phyloP scores from a whole-genome alignment of 2,329 filamentous ascomycete species.

The Alternaria atra region DNA sequence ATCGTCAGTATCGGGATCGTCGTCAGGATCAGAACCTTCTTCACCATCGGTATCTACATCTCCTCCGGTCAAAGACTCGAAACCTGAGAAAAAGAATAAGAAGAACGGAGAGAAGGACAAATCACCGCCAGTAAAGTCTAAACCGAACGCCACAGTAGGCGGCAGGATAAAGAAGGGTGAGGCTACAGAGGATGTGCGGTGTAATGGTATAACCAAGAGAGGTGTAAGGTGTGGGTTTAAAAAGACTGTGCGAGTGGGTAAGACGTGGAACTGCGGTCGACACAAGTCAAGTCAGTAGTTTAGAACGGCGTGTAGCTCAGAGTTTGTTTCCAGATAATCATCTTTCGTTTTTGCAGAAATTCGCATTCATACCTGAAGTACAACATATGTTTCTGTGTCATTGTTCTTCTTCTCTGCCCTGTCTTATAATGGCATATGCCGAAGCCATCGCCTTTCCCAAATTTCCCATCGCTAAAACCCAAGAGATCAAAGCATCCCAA shows the following conservation, averaged over 20 bases:
- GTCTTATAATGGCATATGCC: not conserved
- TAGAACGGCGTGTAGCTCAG: not conserved
- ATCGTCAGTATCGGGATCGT: not conserved
- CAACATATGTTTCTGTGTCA: not conserved
- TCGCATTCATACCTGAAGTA: not conserved
- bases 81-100: not conserved
- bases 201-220: not conserved
- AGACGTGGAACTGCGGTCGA: slow-evolving; percentile 8
- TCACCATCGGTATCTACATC: not conserved
- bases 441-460: not conserved
- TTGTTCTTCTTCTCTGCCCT: not conserved
- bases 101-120: not conserved
- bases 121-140: not conserved
- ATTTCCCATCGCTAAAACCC: slow-evolving; percentile 3
- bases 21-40: not conserved
- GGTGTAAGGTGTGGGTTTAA: not conserved
- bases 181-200: not conserved
- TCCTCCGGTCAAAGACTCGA: too few relatives aligned
- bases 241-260: not conserved
- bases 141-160: not conserved
- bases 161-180: not conserved
- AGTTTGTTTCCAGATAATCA: not conserved
- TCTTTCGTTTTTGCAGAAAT: not conserved
- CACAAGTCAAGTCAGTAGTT: not conserved
- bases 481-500: slow-evolving; percentile 17